Base-by-base conservation (phyloP, 352 stramenopile genomes). In the Thalassiosira oceanica region DNA sequence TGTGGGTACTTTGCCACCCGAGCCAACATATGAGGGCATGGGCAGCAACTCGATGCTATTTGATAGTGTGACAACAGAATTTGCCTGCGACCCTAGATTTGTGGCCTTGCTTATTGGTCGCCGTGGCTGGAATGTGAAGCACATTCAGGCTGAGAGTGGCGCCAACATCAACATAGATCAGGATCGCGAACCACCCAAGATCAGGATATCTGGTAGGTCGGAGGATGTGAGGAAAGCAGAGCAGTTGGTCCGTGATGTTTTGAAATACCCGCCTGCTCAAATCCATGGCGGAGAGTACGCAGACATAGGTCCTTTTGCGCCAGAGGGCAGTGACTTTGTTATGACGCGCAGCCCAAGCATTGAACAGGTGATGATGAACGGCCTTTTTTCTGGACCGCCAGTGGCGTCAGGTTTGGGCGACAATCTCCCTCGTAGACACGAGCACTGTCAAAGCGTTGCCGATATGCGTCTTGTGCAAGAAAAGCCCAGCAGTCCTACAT, bases 131-230 rank as follows among this genome's bases (percentile, higher is more conserved):
- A 87, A 74, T 0, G 80, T 89, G 3, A 92, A 92, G 60, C 69
- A 87, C 45, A 92, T 92, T 43, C 83, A 91, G 49, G 72, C 89
- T 46, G 67, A 80, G 41, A 89, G 74, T 69, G 78, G 77, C 21
- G 83, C 85, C 5, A 65, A 55, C 26, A 72, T 92, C 15, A 68
- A 85, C 26, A 89, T 91, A 29, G 83, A 92, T 74, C 85, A 92
- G 53, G 70, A 60, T 52, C 64, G 81, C 0, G 81, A 71, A 48
- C 83, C 85, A 49, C 62, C 76, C 1, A 83, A 84, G 51, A 87
- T 92, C 55, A 78, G 61, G 27, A 83, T 92, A 29, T 86, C 72
- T 31, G 83, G 85, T 11, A 74, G 51, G 31, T 39, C 53, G 26
- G 61, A 64, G 53, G 65, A 68, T 56, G 83, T 92, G 24, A 64